Conservation (phyloP, 148 eudicot genomes). For the Rhododendron ferrugineum region DNA sequence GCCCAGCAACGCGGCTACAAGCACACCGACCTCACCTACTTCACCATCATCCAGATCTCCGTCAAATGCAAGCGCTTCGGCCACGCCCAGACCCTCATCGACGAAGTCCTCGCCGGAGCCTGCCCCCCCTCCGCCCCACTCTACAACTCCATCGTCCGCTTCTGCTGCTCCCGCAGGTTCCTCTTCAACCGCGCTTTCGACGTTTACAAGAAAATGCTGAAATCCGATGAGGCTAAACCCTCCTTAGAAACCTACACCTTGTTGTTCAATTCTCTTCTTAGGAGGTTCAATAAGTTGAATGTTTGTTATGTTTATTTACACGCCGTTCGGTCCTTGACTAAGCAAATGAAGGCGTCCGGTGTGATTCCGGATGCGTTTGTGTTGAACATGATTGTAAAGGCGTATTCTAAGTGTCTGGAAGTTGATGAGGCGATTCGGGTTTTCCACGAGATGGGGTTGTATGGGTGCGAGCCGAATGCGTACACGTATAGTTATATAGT, state of each 20-base stretch:
- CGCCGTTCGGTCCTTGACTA: slow-evolving; percentile 37
- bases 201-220: slow-evolving; percentile 66
- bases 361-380: slow-evolving; percentile 67
- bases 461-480: slow-evolving; percentile 71
- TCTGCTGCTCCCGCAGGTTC: slow-evolving; percentile 56
- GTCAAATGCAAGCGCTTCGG: slow-evolving; percentile 38
- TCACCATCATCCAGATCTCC: slow-evolving; percentile 57
- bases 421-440: slow-evolving; percentile 72
- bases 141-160: slow-evolving; percentile 57
- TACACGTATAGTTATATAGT: slow-evolving; percentile 65
- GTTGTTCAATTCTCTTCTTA: slow-evolving; percentile 48
- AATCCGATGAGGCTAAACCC: slow-evolving; percentile 43
- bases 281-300: slow-evolving; percentile 54
- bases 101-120: slow-evolving; percentile 82
- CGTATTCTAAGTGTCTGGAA: slow-evolving; percentile 61
- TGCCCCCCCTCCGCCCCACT: slow-evolving; percentile 47
- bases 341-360: slow-evolving; percentile 80
- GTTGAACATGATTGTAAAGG: slow-evolving; percentile 79
- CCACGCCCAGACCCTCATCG: slow-evolving; percentile 55
- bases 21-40: slow-evolving; percentile 63
- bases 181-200: slow-evolving; percentile 48
- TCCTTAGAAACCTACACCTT: slow-evolving; percentile 58
- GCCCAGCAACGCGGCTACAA: slow-evolving; percentile 61
- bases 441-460: slow-evolving; percentile 84
- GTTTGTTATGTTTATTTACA: slow-evolving; percentile 73